Percentiles rank a stretch among this genome's conserved stretches.
Conservation (phyloP, 2,329 filamentous ascomycete species). For the Fusarium continuum region DNA sequence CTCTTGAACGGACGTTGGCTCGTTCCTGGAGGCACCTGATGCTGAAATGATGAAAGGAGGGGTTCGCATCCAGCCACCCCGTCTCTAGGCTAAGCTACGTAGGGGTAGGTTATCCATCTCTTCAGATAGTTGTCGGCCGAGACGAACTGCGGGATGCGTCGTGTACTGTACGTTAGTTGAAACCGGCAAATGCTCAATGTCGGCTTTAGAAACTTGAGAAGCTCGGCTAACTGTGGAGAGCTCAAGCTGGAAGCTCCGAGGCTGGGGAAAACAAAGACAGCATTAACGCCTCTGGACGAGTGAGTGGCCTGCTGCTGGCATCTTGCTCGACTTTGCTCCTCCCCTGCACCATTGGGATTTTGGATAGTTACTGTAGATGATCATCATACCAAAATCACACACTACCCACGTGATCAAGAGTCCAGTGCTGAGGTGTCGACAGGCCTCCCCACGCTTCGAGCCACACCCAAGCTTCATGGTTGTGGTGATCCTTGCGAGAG, state of each 20-base stretch:
- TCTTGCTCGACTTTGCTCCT: background rate
- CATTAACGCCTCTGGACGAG: background rate
- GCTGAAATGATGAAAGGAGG: conserved; percentile 18
- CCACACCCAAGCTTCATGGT: conserved; percentile 16
- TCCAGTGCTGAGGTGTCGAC: background rate
- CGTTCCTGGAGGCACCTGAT: conserved; percentile 41
- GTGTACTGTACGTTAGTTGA: background rate
- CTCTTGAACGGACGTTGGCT: conserved; percentile 5
- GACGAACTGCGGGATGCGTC: conserved; percentile 23
- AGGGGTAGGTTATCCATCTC: background rate
- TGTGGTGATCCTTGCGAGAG: conserved; percentile 18
- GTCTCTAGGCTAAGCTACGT: background rate
- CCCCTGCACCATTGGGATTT: background rate
- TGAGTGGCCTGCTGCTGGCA: conserved; percentile 6
- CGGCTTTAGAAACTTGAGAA: conserved; percentile 4
- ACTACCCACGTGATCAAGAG: conserved; percentile 28
- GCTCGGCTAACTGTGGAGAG: conserved; percentile 36
- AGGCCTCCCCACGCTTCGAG: conserved; percentile 28
- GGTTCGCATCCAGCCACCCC: conserved; percentile 30
- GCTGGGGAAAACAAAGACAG: background rate
- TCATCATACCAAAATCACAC: background rate
- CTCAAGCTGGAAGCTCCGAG: conserved; percentile 16
- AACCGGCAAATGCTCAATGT: conserved; percentile 9
- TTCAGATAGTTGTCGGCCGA: conserved; percentile 34
- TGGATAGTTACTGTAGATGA: background rate